Evolutionary conservation across 441 rosid genomes (phyloP).

Genomic region (Populus hybrid): DNA sequence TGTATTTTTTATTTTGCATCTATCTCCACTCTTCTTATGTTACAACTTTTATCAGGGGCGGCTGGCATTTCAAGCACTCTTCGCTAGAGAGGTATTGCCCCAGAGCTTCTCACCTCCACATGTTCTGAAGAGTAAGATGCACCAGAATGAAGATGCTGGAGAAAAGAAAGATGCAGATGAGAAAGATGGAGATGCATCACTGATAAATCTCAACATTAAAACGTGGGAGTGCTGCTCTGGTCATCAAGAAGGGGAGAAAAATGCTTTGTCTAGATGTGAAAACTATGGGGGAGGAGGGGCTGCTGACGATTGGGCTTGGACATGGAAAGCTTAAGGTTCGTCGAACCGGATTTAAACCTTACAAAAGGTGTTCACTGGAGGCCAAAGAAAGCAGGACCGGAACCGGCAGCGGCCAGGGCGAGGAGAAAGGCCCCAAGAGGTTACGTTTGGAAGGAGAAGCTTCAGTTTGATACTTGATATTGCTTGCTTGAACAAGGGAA

Average conservation of each 20-base stretch:
- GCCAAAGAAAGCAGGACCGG: conserved; percentile 57
- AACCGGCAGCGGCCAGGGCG: conserved; percentile 45
- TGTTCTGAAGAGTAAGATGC: conserved; percentile 26
- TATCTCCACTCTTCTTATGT: conserved; percentile 9
- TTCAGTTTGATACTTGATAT: conserved; percentile 39
- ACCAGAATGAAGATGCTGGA: conserved; percentile 32
- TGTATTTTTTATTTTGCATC: conserved; percentile 3
- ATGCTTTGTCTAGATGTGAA: conserved; percentile 16
- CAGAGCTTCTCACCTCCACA: conserved; percentile 86
- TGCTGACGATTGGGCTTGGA: conserved; percentile 59
- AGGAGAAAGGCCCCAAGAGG: conserved; percentile 76
- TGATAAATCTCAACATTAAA: conserved; percentile 51
- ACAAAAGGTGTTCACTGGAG: conserved; percentile 89
- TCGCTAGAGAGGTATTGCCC: conserved; percentile 77
- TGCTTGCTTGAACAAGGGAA: conserved; percentile 35
- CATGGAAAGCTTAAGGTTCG: conserved; percentile 50
- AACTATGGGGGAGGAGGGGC: conserved; percentile 36
- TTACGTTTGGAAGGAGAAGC: conserved; percentile 75
- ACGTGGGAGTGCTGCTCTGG: conserved; percentile 24
- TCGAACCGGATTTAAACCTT: conserved; percentile 89
- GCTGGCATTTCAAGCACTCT: conserved; percentile 87
- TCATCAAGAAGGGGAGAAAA: conserved; percentile 44
- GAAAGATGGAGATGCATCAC: conserved; percentile 30
- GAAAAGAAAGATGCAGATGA: conserved; percentile 35
- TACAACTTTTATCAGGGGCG: conserved; percentile 54